Evolutionary conservation across 164 flowering plant genomes (phyloP).

Genomic region (Vitis vinifera): DNA sequence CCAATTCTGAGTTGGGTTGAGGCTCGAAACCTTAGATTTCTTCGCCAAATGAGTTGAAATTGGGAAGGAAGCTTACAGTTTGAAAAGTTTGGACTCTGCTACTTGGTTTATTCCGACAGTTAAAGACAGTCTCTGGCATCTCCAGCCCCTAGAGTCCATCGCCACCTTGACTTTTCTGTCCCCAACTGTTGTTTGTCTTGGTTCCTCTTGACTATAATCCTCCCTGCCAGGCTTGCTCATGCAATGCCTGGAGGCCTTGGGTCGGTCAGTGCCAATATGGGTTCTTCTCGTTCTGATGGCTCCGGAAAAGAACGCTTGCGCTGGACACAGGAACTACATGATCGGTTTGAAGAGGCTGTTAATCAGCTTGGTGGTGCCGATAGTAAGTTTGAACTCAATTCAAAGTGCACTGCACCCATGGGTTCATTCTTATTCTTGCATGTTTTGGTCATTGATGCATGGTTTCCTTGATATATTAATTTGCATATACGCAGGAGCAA

Average conservation of each 20-base stretch:
- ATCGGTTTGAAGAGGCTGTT: slow-evolving; percentile 63
- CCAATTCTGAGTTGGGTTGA: no score
- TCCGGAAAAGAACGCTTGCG: slow-evolving; percentile 53
- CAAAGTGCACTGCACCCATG: no score
- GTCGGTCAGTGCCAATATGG: slow-evolving; percentile 22
- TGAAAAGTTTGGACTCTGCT: slow-evolving; percentile 18
- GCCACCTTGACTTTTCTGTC: slow-evolving; percentile 18
- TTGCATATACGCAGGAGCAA: slow-evolving; percentile 48
- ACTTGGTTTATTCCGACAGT: slow-evolving; percentile 21
- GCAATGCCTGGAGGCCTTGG: neutral
- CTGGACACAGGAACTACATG: slow-evolving; percentile 73
- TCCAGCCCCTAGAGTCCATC: slow-evolving; percentile 32
- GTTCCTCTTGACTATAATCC: slow-evolving; percentile 1
- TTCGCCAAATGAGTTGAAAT: slow-evolving; percentile 25
- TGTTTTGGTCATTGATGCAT: no score
- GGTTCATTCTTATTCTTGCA: no score
- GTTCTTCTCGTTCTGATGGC: slow-evolving; percentile 27
- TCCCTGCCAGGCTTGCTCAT: neutral
- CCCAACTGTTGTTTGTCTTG: slow-evolving; percentile 2
- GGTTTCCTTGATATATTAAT: no score
- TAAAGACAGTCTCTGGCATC: slow-evolving; percentile 33
- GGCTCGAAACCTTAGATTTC: slow-evolving; percentile 18
- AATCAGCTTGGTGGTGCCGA: slow-evolving; percentile 75
- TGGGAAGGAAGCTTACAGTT: slow-evolving; percentile 1
- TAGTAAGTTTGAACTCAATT: slow-evolving; percentile 38